phyloP scores from a whole-genome alignment of 2,329 filamentous ascomycete genomes.

The Aspergillus versicolor region DNA sequence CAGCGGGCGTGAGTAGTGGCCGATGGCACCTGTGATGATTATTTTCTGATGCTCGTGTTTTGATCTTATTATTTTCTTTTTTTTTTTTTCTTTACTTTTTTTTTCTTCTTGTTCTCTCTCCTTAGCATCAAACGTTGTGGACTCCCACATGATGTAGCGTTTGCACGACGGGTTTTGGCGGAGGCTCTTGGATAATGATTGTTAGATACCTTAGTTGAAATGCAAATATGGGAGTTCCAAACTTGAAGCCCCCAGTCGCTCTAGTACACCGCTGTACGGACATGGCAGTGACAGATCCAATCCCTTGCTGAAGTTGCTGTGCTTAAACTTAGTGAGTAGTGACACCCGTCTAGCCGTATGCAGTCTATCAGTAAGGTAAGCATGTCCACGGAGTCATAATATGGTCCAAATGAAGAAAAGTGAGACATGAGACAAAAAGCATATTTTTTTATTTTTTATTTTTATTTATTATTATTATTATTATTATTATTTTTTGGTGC shows the following conservation, averaged over 20 bases:
- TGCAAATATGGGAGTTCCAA: not conserved
- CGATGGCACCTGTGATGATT: not conserved
- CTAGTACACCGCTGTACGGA: not conserved
- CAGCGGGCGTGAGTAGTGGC: slow-evolving; percentile 26
- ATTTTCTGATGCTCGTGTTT: not conserved
- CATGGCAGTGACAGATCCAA: not conserved
- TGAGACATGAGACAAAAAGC: not conserved
- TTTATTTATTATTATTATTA: too few relatives aligned
- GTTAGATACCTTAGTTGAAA: slow-evolving; percentile 5
- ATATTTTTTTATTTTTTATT: too few relatives aligned
- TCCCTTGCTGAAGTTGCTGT: not conserved
- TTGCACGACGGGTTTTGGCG: not conserved
- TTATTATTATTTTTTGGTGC: not conserved
- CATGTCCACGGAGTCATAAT: too few relatives aligned
- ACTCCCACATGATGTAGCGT: slow-evolving; percentile 6
- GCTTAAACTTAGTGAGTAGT: not conserved
- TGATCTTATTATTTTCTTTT: slow-evolving; percentile 6
- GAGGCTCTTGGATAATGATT: slow-evolving; percentile 7
- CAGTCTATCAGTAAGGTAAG: not conserved
- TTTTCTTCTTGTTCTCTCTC: not conserved
- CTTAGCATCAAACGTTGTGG: slow-evolving; percentile 1
- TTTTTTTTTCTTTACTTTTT: not conserved
- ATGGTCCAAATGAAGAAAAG: not conserved
- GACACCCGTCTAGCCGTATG: not conserved
- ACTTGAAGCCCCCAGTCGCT: not conserved